Percentiles rank a stretch among this genome's conserved stretches.
These are phyloP conservation scores for Trichoderma brevicompactum DNA, from an alignment of 2,329 filamentous ascomycete genomes.

Conservation along the genomic window DNA sequence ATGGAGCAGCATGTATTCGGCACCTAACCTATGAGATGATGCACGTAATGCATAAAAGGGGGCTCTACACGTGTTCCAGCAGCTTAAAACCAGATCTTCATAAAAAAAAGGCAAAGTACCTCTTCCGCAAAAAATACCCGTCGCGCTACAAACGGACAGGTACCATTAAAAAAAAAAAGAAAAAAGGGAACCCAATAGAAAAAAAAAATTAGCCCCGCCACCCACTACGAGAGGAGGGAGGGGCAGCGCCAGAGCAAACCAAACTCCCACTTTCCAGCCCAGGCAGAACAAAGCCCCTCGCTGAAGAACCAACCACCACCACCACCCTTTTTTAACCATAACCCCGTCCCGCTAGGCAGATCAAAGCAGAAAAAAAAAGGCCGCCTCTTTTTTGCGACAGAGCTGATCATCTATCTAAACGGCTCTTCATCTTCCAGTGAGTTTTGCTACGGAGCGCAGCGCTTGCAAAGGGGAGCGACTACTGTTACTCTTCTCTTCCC, in stretches of 20 bases:
- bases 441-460: background rate
- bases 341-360: slow-evolving; percentile 15
- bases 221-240: background rate
- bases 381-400: background rate
- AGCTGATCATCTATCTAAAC: background rate
- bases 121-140: no score
- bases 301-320: background rate
- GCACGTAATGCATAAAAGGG: no score
- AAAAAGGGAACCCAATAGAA: background rate
- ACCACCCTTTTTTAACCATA: background rate
- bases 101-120: no score
- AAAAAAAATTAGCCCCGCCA: background rate
- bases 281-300: background rate
- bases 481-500: background rate
- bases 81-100: no score
- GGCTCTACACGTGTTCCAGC: no score
- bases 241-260: background rate
- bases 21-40: no score
- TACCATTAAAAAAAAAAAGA: background rate
- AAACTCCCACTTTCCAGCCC: slow-evolving; percentile 11
- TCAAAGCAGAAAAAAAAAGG: background rate
- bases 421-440: background rate
- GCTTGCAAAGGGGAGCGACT: background rate
- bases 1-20: no score
- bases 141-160: no score